Base-by-base conservation (phyloP, 2,329 filamentous ascomycete species). In the Colletotrichum zoysiae region DNA sequence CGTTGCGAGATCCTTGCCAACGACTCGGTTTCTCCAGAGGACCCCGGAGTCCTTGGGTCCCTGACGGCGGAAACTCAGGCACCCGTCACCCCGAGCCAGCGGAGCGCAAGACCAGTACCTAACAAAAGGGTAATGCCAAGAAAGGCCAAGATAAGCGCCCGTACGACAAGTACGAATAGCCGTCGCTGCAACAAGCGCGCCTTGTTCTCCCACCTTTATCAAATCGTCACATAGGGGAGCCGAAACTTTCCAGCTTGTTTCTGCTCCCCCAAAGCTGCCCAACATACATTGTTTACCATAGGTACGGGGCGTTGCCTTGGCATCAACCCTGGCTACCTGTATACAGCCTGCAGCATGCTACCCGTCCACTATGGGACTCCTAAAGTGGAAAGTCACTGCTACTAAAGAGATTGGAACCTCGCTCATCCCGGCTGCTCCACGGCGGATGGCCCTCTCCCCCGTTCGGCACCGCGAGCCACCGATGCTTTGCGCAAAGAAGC, bases 401-500 rank as follows among this genome's bases (percentile, higher is more conserved):
- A 30, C 30, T 30, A 35, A 35, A 35, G 7, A 35, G 6, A 35
- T 35, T 35, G 35, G 35, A 38, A 11, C 7, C 44, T 61, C 44
- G 58, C 26, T n/a, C 18, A 16, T 8, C 30, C 57, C 58, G 42
- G 40, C 30, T 26, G 64, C 68, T 53, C 68, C 64, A 70, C 48
- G 63, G 30, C 50, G 63, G 63, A 48, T 50, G 40, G 16, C 40
- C 68, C 53, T 44, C 20, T 16, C 48, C 68, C 59, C 58, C 14
- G 53, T 51, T 58, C 69, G 65, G 69, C 65, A 69, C 42, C 38
- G 69, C 26, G 46, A 71, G 69, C 69, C 59, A 59, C 59, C 69
- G 65, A 64, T 16, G 69, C 46, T 68, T 69, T 69, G 65, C 69
- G 69, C 69, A 69, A 71, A 70, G 66, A 59, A 56, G n/a, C 56